Percentiles rank a stretch among this genome's conserved stretches.
Conservation (phyloP, 202 grass and related monocot genomes). For the Cymbopogon flexuosus region DNA sequence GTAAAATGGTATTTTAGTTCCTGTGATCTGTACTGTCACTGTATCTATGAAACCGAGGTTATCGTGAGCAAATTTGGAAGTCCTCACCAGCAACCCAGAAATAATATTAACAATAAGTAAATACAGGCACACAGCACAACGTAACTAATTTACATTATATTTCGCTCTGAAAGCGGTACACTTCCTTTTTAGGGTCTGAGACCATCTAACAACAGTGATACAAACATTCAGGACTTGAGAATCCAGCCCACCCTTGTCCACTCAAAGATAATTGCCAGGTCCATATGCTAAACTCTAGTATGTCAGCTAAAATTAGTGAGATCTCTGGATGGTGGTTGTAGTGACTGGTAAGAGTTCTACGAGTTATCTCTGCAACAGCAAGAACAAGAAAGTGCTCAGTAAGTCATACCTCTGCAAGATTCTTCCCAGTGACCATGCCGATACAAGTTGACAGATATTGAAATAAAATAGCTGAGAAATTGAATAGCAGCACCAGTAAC, state of each 20-base stretch:
- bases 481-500: conserved; percentile 68
- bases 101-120: neutral
- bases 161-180: neutral
- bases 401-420: conserved; percentile 65
- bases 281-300: neutral
- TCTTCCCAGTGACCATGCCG: conserved; percentile 67
- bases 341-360: neutral
- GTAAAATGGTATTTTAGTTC: neutral
- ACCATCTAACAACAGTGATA: neutral
- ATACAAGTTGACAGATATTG: conserved; percentile 72
- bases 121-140: neutral
- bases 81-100: neutral
- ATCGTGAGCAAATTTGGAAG: neutral
- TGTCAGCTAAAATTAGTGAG: neutral
- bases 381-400: neutral
- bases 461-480: conserved; percentile 62
- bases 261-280: neutral
- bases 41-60: neutral
- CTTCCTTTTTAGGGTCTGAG: no score
- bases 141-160: neutral
- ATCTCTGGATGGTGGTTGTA: neutral
- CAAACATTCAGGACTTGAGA: neutral
- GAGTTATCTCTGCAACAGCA: neutral
- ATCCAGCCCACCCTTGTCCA: neutral
- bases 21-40: neutral